These are phyloP conservation scores for Truncatella angustata DNA, from an alignment of 2,329 filamentous ascomycete species.

Conservation along the genomic window DNA sequence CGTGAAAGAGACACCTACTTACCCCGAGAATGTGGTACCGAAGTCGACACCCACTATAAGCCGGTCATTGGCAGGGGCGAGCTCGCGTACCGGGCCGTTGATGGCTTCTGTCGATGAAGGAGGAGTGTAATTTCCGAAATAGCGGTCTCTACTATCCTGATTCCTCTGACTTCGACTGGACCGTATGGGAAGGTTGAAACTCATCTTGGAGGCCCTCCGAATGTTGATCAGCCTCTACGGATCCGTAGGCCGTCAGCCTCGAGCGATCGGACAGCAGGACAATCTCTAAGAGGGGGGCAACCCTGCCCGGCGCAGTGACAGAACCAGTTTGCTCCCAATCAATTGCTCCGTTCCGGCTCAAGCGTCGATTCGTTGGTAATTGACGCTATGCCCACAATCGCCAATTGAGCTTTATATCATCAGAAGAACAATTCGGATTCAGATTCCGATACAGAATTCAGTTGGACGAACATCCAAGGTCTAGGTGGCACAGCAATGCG, in stretches of 20 bases:
- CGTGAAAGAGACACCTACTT: constrained; percentile 29
- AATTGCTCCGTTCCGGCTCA: no score
- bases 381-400: no score
- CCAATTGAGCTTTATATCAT: background rate
- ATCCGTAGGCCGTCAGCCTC: no score
- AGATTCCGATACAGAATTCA: no score
- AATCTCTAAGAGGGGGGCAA: no score
- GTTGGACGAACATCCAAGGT: no score
- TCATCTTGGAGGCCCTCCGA: constrained; percentile 34
- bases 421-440: background rate
- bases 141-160: constrained; percentile 50
- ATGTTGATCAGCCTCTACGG: no score
- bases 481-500: background rate
- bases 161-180: constrained; percentile 46
- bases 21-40: constrained; percentile 81
- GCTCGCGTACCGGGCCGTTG: constrained; percentile 58
- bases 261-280: no score
- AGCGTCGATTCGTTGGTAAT: no score
- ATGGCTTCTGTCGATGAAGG: constrained; percentile 61
- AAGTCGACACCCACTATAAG: constrained; percentile 80
- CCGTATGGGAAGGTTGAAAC: constrained; percentile 50
- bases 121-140: constrained; percentile 54
- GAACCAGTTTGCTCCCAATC: no score
- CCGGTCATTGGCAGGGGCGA: constrained; percentile 55
- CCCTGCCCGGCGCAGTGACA: no score